phyloP scores from a whole-genome alignment of 768 basidiomycete species.

The Strobilomyces echinocephalus region DNA sequence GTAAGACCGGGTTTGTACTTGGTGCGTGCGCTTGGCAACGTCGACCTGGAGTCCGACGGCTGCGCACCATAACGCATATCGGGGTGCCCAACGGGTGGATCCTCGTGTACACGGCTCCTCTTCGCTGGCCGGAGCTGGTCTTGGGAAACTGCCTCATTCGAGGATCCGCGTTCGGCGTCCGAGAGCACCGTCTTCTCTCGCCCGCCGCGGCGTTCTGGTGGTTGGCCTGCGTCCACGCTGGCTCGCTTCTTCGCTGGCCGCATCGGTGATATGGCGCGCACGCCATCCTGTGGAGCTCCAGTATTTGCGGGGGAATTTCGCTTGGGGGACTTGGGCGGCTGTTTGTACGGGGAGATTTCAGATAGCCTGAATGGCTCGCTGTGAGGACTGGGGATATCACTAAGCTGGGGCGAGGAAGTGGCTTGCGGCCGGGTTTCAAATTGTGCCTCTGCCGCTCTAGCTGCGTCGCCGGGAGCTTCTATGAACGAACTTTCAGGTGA shows the following conservation, averaged over 20 bases:
- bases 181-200: constrained; percentile 27
- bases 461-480: constrained; percentile 8
- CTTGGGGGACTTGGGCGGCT: constrained; percentile 1
- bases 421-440: constrained; percentile 6
- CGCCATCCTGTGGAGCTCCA: constrained; percentile 19
- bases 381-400: not conserved
- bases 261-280: constrained; percentile 34
- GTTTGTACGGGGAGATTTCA: constrained; percentile 45
- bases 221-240: constrained; percentile 25
- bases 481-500: constrained; percentile 12
- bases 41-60: constrained; percentile 6
- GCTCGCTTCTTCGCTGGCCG: constrained; percentile 47
- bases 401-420: not conserved
- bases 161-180: constrained; percentile 15
- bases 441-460: constrained; percentile 6
- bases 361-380: constrained; percentile 40
- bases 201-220: constrained; percentile 25
- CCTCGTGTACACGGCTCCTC: constrained; percentile 8
- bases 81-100: not conserved
- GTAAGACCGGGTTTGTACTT: constrained; percentile 26
- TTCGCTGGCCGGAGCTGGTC: not conserved
- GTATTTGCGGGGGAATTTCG: constrained; percentile 6
- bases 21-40: constrained; percentile 26
- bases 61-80: constrained; percentile 4
- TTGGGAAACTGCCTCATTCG: constrained; percentile 12